phyloP scores from a whole-genome alignment of 2,329 filamentous ascomycete species.

The Alternaria sp. region DNA sequence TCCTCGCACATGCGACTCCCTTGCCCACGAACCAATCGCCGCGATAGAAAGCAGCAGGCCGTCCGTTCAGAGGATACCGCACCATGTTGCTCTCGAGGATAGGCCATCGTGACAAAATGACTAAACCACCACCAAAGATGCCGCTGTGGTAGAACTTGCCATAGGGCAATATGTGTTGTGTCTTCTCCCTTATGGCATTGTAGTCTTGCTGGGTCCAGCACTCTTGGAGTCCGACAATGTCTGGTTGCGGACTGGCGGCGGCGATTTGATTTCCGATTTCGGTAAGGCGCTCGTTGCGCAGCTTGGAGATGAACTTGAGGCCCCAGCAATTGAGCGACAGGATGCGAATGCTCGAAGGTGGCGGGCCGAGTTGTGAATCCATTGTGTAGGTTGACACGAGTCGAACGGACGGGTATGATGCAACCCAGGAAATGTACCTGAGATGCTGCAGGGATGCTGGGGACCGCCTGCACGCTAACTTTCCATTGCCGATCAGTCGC shows the following conservation, averaged over 20 bases:
- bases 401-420: slow-evolving; percentile 14
- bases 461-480: slow-evolving; percentile 12
- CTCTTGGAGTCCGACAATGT: slow-evolving; percentile 94
- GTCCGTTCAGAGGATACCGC: slow-evolving; percentile 87
- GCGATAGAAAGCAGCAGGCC: slow-evolving; percentile 90
- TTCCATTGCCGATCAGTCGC: slow-evolving; percentile 16
- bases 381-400: slow-evolving; percentile 19
- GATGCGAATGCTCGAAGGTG: slow-evolving; percentile 69
- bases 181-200: slow-evolving; percentile 75
- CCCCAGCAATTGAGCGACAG: slow-evolving; percentile 98
- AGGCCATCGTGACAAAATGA: slow-evolving; percentile 89
- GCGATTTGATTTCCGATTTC: slow-evolving; percentile 87
- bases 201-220: slow-evolving; percentile 92
- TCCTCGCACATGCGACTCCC: slow-evolving; percentile 82
- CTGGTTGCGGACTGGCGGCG: slow-evolving; percentile 68
- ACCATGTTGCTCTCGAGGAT: slow-evolving; percentile 89
- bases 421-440: slow-evolving; percentile 19
- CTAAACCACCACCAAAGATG: slow-evolving; percentile 87
- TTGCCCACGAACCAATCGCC: slow-evolving; percentile 98
- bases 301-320: slow-evolving; percentile 81
- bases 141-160: slow-evolving; percentile 93
- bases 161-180: slow-evolving; percentile 77
- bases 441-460: slow-evolving; percentile 18
- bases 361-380: slow-evolving; percentile 21
- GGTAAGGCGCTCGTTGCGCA: slow-evolving; percentile 76